These are phyloP conservation scores for Leucosporidium yakuticum DNA, from an alignment of 768 basidiomycete species.

Conservation along the genomic window DNA sequence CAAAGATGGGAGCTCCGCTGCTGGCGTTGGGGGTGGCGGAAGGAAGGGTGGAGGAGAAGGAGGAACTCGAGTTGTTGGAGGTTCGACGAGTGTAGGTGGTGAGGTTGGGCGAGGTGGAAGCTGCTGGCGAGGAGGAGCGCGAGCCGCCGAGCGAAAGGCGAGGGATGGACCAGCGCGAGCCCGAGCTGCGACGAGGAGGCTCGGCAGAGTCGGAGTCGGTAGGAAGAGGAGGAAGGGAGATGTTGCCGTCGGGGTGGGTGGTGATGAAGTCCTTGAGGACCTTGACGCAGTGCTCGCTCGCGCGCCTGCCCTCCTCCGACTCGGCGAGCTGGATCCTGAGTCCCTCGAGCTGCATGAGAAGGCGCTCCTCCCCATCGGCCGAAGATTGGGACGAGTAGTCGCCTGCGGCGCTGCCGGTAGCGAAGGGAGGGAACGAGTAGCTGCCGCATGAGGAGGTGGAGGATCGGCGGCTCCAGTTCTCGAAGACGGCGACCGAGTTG, in stretches of 20 bases:
- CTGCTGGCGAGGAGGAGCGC: constrained; percentile 13
- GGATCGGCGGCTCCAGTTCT: constrained; percentile 24
- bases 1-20: constrained; percentile 20
- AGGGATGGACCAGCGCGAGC: constrained; percentile 25
- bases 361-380: constrained; percentile 22
- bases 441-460: constrained; percentile 5
- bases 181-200: neutral
- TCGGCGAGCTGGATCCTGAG: constrained; percentile 65
- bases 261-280: constrained; percentile 64
- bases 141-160: constrained; percentile 18
- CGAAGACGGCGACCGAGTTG: constrained; percentile 24
- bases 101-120: neutral
- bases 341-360: constrained; percentile 60
- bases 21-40: neutral
- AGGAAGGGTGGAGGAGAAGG: constrained; percentile 10
- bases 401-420: neutral
- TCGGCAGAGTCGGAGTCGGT: constrained; percentile 42
- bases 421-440: neutral
- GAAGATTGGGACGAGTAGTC: neutral
- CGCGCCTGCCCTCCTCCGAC: constrained; percentile 74
- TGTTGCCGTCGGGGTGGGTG: constrained; percentile 27
- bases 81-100: neutral
- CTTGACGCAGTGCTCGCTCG: constrained; percentile 75
- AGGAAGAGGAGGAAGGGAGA: constrained; percentile 45
- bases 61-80: constrained; percentile 3